Conservation (phyloP, 495 filamentous ascomycete species). For the Trichoderma parareesei region DNA sequence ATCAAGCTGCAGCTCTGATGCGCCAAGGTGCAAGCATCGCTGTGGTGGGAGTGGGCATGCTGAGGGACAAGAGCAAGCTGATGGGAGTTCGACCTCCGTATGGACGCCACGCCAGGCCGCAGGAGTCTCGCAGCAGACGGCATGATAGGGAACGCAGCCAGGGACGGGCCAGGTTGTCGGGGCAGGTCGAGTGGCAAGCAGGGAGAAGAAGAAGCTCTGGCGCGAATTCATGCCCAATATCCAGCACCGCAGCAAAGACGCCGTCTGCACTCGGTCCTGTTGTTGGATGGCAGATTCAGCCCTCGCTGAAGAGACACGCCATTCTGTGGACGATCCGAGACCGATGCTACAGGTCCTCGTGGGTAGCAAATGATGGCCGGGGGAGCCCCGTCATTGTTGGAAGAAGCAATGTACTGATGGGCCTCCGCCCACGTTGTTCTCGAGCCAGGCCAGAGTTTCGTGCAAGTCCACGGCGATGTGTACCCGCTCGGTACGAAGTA, state of each 20-base stretch:
- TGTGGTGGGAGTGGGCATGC: neutral
- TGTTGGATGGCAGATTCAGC: neutral
- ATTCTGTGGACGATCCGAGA: neutral
- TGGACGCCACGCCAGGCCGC: neutral
- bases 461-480: too few species aligned
- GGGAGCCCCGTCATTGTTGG: neutral
- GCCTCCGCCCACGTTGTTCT: conserved; percentile 2
- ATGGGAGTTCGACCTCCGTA: neutral
- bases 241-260: neutral
- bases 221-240: neutral
- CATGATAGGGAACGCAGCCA: neutral
- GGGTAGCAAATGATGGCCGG: neutral
- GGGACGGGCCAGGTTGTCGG: neutral
- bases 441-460: neutral
- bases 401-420: neutral
- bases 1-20: conserved; percentile 7
- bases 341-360: neutral
- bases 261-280: too few species aligned
- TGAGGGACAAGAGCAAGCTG: conserved; percentile 2
- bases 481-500: too few species aligned
- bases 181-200: neutral
- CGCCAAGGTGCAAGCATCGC: neutral
- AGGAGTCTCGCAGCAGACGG: neutral
- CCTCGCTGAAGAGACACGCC: neutral
- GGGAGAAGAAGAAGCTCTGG: neutral